These are phyloP conservation scores for Penicillium silybi DNA, from an alignment of 495 filamentous ascomycete species.

Conservation along the genomic window DNA sequence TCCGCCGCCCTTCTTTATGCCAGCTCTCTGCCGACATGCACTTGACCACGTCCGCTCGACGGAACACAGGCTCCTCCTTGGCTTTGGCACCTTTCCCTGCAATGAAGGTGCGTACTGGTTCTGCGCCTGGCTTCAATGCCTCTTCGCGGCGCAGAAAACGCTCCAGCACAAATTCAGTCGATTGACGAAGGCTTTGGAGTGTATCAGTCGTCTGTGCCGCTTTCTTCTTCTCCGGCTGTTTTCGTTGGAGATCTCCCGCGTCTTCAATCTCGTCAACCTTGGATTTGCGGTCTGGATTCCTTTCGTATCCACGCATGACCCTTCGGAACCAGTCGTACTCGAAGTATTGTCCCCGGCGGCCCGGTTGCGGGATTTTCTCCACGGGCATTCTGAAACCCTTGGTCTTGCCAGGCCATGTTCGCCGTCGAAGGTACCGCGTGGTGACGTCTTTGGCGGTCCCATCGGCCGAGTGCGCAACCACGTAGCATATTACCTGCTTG, in stretches of 20 bases:
- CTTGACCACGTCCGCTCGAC: constrained; percentile 70
- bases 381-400: constrained; percentile 76
- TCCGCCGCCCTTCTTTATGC: constrained; percentile 90
- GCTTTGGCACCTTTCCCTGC: constrained; percentile 62
- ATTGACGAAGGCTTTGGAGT: constrained; percentile 81
- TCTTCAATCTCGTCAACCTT: constrained; percentile 77
- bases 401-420: constrained; percentile 81
- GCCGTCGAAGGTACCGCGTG: constrained; percentile 81
- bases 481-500: constrained; percentile 88
- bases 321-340: constrained; percentile 84
- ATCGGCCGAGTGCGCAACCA: constrained; percentile 81
- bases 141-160: constrained; percentile 91
- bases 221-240: constrained; percentile 67
- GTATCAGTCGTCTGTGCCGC: constrained; percentile 68
- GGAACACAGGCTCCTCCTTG: constrained; percentile 76
- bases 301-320: constrained; percentile 68
- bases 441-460: constrained; percentile 94
- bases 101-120: constrained; percentile 69
- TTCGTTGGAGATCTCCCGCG: constrained; percentile 64
- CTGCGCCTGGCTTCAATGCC: constrained; percentile 66
- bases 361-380: constrained; percentile 75
- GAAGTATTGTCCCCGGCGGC: constrained; percentile 66
- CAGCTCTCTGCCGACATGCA: constrained; percentile 94
- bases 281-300: constrained; percentile 56
- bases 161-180: constrained; percentile 77